A percentile compares a stretch with the other conserved stretches of the same genome.
phyloP scores from a whole-genome alignment of 495 filamentous ascomycete species.

The Opeltia flavorubescens region DNA sequence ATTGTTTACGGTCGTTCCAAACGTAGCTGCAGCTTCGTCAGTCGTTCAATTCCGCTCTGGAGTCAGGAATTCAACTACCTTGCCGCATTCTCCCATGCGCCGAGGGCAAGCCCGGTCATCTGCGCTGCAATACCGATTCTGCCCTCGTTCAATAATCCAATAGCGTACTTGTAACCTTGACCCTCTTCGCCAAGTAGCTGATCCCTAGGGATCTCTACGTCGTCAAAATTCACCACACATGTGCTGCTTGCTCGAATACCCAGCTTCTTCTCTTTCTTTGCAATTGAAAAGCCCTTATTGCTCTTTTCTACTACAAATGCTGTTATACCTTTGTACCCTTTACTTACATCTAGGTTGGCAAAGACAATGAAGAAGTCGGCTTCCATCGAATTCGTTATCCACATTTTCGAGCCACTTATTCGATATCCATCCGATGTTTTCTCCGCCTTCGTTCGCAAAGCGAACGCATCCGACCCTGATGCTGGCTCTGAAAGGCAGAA shows the following conservation, averaged over 20 bases:
- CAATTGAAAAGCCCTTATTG: constrained; percentile 79
- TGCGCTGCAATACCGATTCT: constrained; percentile 96
- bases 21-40: constrained; percentile 40
- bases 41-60: constrained; percentile 1
- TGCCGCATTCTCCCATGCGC: constrained; percentile 92
- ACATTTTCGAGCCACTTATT: constrained; percentile 93
- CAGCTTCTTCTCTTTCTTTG: constrained; percentile 99
- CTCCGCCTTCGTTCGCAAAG: constrained; percentile 73
- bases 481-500: constrained; percentile 95
- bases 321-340: constrained; percentile 90
- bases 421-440: constrained; percentile 67
- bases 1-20: constrained; percentile 98
- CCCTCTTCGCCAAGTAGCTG: constrained; percentile 81
- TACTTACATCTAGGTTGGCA: constrained; percentile 76
- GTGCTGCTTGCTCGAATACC: constrained; percentile 92
- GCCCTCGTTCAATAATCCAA: constrained; percentile 90
- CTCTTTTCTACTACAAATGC: constrained; percentile 91
- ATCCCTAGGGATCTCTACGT: constrained; percentile 76
- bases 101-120: constrained; percentile 94
- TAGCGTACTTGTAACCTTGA: constrained; percentile 95
- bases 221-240: constrained; percentile 94
- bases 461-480: constrained; percentile 91
- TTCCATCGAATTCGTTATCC: constrained; percentile 97
- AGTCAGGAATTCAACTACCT: constrained; percentile 34
- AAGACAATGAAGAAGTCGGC: constrained; percentile 95